Evolutionary conservation across 768 basidiomycete species (phyloP).

Genomic region (Plicaturopsis crispa): DNA sequence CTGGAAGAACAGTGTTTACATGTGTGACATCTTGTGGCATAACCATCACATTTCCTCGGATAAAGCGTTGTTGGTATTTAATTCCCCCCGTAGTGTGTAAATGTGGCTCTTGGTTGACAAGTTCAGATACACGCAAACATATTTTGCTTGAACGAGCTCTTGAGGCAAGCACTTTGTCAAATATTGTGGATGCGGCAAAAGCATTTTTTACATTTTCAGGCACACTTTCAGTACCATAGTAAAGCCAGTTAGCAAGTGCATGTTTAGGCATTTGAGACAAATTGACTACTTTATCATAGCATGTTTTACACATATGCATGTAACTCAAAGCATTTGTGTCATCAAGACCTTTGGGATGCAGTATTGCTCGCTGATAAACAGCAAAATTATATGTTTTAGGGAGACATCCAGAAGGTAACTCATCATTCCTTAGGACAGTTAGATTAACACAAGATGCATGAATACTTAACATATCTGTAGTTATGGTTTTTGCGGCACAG

Average conservation of each 20-base stretch:
- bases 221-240: conserved; percentile 9
- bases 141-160: not conserved
- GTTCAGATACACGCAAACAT: no score
- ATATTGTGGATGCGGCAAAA: not conserved
- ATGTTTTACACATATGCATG: not conserved
- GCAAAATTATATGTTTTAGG: not conserved
- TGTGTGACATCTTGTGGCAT: conserved; percentile 7
- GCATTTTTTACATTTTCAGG: conserved; percentile 6
- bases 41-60: conserved; percentile 12
- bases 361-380: not conserved
- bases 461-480: not conserved
- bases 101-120: no score
- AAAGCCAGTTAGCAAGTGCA: conserved; percentile 13
- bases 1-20: conserved; percentile 5
- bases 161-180: not conserved
- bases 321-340: not conserved
- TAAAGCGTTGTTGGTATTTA: conserved; percentile 2
- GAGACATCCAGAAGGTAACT: not conserved
- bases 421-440: not conserved
- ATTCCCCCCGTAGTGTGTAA: not conserved
- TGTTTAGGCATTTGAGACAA: conserved; percentile 15
- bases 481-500: not conserved
- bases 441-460: not conserved
- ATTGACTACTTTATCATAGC: not conserved
- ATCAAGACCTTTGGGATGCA: not conserved